Evolutionary conservation across 805 yeast genomes (phyloP).

Genomic region (Metschnikowia rubicola): DNA sequence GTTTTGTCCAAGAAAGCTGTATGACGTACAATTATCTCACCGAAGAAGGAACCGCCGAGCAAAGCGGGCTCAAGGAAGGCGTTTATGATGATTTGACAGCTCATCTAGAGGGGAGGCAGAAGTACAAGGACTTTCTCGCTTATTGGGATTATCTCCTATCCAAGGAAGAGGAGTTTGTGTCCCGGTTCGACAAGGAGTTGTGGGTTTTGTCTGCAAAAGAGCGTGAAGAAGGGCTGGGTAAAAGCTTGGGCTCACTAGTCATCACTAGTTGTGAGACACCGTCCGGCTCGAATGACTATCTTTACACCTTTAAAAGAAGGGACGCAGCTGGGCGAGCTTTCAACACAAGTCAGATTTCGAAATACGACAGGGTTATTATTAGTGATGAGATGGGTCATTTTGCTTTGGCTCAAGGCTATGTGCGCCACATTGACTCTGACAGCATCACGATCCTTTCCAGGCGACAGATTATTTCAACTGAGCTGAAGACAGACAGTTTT

Average conservation of each 20-base stretch:
- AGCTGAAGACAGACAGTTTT: conserved; percentile 41
- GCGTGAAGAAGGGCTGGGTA: conserved; percentile 60
- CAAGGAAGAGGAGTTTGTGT: conserved; percentile 64
- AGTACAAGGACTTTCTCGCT: conserved; percentile 53
- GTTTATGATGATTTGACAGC: conserved; percentile 47
- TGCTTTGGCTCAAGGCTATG: conserved; percentile 62
- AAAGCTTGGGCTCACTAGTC: conserved; percentile 50
- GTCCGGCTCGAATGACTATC: conserved; percentile 25
- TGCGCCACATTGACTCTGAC: conserved; percentile 42
- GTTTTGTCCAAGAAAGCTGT: conserved; percentile 55
- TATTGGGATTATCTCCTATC: conserved; percentile 74
- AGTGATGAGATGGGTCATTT: conserved; percentile 82
- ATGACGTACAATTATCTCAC: conserved; percentile 59
- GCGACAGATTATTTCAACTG: conserved; percentile 48
- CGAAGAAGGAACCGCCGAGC: conserved; percentile 56
- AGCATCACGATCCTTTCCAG: conserved; percentile 49
- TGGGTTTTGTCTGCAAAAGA: conserved; percentile 60
- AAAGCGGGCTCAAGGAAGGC: conserved; percentile 50
- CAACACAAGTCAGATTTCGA: conserved; percentile 45
- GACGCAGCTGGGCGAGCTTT: conserved; percentile 5
- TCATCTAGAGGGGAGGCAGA: conserved; percentile 40
- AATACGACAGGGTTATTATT: conserved; percentile 62
- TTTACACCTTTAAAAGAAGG: conserved; percentile 49
- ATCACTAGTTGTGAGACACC: conserved; percentile 30
- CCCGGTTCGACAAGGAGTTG: conserved; percentile 54